Conservation (phyloP, 306 rosid species). For the Lagenaria siceraria region DNA sequence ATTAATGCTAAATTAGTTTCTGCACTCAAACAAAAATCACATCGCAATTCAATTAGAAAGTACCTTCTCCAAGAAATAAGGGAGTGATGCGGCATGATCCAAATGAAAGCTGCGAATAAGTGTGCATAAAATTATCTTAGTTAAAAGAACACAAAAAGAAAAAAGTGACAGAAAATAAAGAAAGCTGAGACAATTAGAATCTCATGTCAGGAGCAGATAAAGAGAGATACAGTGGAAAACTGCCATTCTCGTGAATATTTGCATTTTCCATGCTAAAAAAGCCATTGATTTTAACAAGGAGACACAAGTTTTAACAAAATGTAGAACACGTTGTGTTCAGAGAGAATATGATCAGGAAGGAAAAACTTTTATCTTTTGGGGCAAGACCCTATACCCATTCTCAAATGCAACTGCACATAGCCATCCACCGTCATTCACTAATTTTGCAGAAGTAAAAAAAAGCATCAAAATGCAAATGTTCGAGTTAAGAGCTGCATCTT, state of each 20-base stretch:
- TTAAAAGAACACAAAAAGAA: background rate
- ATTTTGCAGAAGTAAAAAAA: background rate
- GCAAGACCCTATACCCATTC: background rate
- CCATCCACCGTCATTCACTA: background rate
- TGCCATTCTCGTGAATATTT: background rate
- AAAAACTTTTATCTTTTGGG: too few relatives aligned
- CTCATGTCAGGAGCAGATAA: background rate
- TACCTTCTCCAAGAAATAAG: slow-evolving; percentile 86
- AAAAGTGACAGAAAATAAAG: background rate
- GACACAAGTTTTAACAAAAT: background rate
- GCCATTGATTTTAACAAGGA: background rate
- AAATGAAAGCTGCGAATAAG: slow-evolving; percentile 55
- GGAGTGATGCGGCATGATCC: slow-evolving; percentile 91
- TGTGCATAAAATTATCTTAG: background rate
- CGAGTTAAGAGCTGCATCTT: background rate
- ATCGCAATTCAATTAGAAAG: background rate
- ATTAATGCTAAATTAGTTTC: slow-evolving; percentile 7
- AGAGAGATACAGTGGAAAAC: background rate
- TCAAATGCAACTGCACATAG: background rate
- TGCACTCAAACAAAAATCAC: background rate
- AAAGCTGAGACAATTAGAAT: background rate
- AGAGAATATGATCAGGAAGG: background rate
- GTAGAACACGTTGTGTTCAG: background rate
- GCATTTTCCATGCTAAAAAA: background rate
- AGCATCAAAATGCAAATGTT: background rate